Evolutionary conservation across 176 grass and related monocot genomes (phyloP).

Genomic region (Oryza rufipogon): DNA sequence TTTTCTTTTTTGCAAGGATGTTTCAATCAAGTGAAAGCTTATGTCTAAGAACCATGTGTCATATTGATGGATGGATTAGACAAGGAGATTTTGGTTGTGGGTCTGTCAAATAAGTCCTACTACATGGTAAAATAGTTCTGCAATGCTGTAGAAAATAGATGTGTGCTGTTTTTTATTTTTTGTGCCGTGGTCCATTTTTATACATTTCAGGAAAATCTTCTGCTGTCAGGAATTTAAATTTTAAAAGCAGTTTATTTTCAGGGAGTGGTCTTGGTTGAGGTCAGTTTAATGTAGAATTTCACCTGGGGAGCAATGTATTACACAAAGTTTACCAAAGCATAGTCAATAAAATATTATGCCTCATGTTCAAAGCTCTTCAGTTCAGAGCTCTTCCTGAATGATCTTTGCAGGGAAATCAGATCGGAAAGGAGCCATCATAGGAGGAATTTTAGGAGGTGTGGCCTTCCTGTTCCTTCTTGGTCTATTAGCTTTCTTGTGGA

Average conservation of each 20-base stretch:
- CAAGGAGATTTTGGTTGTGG: background rate
- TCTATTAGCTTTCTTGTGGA: conserved; percentile 53
- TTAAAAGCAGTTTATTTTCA: conserved; percentile 10
- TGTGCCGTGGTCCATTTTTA: background rate
- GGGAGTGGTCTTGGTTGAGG: background rate
- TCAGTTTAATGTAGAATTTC: background rate
- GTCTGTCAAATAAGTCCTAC: background rate
- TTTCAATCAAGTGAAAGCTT: conserved; percentile 14
- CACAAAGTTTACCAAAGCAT: background rate
- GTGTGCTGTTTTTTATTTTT: background rate
- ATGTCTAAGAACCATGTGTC: background rate
- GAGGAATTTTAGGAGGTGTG: conserved; percentile 60
- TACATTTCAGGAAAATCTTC: background rate
- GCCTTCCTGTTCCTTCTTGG: conserved; percentile 52
- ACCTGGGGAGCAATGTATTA: conserved; percentile 4
- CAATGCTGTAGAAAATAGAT: conserved; percentile 4
- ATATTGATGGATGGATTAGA: background rate
- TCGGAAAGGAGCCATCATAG: conserved; percentile 60
- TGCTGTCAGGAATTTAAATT: conserved; percentile 15
- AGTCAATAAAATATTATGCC: background rate
- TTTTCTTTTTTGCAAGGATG: background rate
- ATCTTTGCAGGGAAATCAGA: conserved; percentile 57
- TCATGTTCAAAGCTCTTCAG: conserved; percentile 3
- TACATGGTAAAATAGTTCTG: background rate
- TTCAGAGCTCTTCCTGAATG: conserved; percentile 29